Evolutionary conservation across 2,329 filamentous ascomycete species (phyloP).

Genomic region (Penicillium psychrosexuale): DNA sequence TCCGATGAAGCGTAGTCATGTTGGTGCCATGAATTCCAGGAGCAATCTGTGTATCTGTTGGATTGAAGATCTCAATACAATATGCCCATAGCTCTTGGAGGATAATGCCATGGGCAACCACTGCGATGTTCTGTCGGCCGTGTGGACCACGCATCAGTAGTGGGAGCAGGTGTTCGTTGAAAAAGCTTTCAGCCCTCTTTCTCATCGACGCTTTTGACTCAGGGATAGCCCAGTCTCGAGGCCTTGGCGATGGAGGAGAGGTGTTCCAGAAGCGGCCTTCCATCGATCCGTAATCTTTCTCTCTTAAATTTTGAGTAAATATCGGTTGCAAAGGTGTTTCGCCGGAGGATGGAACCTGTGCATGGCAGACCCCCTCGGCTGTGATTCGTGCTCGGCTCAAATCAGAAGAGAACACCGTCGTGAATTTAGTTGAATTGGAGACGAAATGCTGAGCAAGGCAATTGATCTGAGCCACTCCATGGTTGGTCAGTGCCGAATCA

Average conservation of each 20-base stretch:
- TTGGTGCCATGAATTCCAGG: constrained; percentile 29
- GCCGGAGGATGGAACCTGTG: constrained; percentile 5
- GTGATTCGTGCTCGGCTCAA: constrained; percentile 67
- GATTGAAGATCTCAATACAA: constrained; percentile 56
- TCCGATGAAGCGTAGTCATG: constrained; percentile 46
- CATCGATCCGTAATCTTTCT: constrained; percentile 42
- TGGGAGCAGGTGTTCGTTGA: constrained; percentile 62
- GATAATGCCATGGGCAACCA: constrained; percentile 83
- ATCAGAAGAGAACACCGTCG: constrained; percentile 73
- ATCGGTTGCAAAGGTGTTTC: constrained; percentile 8
- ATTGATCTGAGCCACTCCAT: constrained; percentile 76
- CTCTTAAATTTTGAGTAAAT: constrained; percentile 30
- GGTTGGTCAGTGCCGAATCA: constrained; percentile 76
- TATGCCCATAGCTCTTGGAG: constrained; percentile 66
- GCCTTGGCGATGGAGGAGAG: constrained; percentile 11
- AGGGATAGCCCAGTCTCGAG: constrained; percentile 4
- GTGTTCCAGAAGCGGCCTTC: constrained; percentile 27
- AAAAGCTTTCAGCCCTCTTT: constrained; percentile 61
- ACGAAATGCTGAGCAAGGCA: constrained; percentile 67
- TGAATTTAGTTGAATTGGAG: constrained; percentile 61
- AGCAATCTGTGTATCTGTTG: constrained; percentile 40
- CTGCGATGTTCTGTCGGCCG: constrained; percentile 51
- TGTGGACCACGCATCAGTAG: constrained; percentile 43
- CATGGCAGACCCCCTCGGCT: constrained; percentile 28
- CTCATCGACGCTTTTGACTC: constrained; percentile 69